Evolutionary conservation across 1,284 basidiomycete genomes (phyloP), one percentile per base, ranked within the genome.

Genomic region (Ustilago trichophora): DNA sequence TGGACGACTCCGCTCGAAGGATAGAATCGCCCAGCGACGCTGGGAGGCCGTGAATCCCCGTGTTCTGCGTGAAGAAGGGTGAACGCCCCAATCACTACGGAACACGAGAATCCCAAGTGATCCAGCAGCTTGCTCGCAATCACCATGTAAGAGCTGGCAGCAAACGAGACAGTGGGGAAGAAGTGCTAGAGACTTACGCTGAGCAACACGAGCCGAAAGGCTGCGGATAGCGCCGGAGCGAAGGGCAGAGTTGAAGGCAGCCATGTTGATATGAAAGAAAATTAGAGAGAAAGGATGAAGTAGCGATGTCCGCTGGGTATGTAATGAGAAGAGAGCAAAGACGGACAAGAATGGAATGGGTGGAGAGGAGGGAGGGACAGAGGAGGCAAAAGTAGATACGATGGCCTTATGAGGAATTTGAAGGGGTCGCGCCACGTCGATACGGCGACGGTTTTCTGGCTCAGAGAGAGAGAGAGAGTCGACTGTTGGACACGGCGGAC

Each of bases 181-280:
- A 24, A 18, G 37, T 25, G n/a, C 8, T 13, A 9, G 31, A 41
- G 8, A 69, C 66, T 69, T 60, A 69, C 66, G 60, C 35, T 64
- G 66, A 43, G 60, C 60, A 16, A 50, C 56, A 33, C 66, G 66
- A 49, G 66, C 48, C 42, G 60, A 69, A 25, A 69, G 66, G 53
- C 60, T 32, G 46, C 66, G 66, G 36, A 62, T 56, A n/a, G 56
- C 60, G 49, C 66, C 60, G 49, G 66, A 64, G 55, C 66, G 60
- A 21, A 69, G 48, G 41, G 60, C 54, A 44, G 59, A 60, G 59
- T 64, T 63, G 56, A 69, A 60, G 40, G 66, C 52, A 34, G 60
- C 54, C 66, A 69, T 69, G 18, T 19, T 58, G 53, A 50, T 27
- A n/a, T 18, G 9, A 22, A 15, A 35, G 33, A 35, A 24, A n/a